Conservation (phyloP, 768 basidiomycete genomes). For the Serendipita sp. region DNA sequence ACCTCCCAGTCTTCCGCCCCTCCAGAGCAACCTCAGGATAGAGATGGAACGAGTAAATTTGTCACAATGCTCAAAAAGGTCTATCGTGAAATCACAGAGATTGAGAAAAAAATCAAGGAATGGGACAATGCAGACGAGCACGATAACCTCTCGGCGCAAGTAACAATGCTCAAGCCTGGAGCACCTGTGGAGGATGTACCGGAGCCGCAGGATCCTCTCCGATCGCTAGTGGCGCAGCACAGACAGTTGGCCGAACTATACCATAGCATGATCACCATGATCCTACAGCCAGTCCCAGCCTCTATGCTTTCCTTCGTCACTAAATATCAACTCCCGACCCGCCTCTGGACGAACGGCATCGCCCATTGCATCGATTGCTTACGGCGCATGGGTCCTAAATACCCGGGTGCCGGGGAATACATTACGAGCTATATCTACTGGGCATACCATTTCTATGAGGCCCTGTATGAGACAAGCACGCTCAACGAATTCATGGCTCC, state of each 20-base stretch:
- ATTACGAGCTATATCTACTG: constrained; percentile 91
- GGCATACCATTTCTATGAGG: constrained; percentile 86
- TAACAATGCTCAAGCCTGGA: constrained; percentile 21
- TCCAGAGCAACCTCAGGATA: constrained; percentile 27
- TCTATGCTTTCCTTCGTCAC: constrained; percentile 78
- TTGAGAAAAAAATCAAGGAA: constrained; percentile 43
- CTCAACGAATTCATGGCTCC: constrained; percentile 42
- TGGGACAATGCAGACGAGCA: constrained; percentile 37
- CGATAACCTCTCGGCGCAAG: constrained; percentile 30
- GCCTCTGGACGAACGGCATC: constrained; percentile 85
- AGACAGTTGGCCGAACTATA: constrained; percentile 80
- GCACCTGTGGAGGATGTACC: constrained; percentile 20
- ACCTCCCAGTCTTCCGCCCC: constrained; percentile 36
- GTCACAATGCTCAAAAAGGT: constrained; percentile 61
- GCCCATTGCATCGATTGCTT: constrained; percentile 81
- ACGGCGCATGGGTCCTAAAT: constrained; percentile 61
- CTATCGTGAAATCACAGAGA: constrained; percentile 63
- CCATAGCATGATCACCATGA: constrained; percentile 72
- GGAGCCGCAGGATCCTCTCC: constrained; percentile 62
- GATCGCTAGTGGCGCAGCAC: constrained; percentile 55
- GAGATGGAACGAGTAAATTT: constrained; percentile 38
- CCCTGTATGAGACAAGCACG: constrained; percentile 42
- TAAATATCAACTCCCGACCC: constrained; percentile 89
- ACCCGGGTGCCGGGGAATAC: constrained; percentile 66
- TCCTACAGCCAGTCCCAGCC: constrained; percentile 75